Evolutionary conservation across 2,329 filamentous ascomycete genomes (phyloP).

Genomic region (Pseudofabraea citricarpa): DNA sequence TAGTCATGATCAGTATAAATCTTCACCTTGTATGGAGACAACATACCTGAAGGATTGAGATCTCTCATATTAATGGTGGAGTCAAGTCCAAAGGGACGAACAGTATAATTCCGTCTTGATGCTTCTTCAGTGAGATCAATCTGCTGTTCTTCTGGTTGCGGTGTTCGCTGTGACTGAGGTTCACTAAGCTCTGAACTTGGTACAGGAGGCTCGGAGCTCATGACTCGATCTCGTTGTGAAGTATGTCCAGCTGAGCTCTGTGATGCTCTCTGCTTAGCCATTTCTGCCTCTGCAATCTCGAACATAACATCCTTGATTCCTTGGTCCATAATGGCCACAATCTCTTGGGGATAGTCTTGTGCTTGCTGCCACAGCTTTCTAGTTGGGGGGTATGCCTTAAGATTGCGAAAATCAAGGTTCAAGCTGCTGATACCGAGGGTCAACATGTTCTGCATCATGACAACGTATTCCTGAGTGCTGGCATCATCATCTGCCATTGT

Average conservation of each 20-base stretch:
- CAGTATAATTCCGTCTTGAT: conserved; percentile 73
- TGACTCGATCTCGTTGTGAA: conserved; percentile 40
- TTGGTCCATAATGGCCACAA: conserved; percentile 95
- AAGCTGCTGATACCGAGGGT: conserved; percentile 78
- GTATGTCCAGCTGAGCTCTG: conserved; percentile 48
- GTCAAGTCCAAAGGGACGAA: conserved; percentile 85
- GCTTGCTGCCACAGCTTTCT: conserved; percentile 93
- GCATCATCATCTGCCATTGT: conserved; percentile 65
- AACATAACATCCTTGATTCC: conserved; percentile 90
- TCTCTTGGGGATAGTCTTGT: conserved; percentile 91
- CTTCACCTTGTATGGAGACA: background rate
- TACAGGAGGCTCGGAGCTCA: conserved; percentile 71
- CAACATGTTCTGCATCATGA: conserved; percentile 86
- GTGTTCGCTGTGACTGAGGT: conserved; percentile 36
- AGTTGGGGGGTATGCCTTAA: conserved; percentile 90
- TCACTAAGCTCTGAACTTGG: conserved; percentile 74
- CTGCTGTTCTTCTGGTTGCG: conserved; percentile 40
- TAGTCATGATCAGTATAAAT: conserved; percentile 27
- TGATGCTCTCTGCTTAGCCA: conserved; percentile 60
- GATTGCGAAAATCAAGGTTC: conserved; percentile 82
- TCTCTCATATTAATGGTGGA: conserved; percentile 87
- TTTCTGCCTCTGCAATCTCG: conserved; percentile 78
- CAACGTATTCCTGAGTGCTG: conserved; percentile 76
- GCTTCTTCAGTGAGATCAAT: conserved; percentile 75
- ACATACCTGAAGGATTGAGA: conserved; percentile 75